These are phyloP conservation scores for Jackrogersella multiformis DNA, from an alignment of 495 filamentous ascomycete species.

Conservation along the genomic window DNA sequence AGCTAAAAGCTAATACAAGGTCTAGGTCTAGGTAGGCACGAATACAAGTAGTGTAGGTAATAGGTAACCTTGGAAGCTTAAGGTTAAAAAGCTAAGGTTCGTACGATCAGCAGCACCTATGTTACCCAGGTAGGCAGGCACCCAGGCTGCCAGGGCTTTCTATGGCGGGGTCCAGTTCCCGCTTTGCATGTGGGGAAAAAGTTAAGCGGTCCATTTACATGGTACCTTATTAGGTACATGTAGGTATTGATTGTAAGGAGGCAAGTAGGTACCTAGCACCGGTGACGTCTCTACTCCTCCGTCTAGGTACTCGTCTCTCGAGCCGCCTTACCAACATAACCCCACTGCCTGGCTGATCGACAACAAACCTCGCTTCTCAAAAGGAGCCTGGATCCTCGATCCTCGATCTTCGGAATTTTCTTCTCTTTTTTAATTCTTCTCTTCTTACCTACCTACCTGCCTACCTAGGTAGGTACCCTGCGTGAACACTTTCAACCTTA, in stretches of 20 bases:
- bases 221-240: no score
- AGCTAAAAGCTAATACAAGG: no score
- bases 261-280: conserved; percentile 6
- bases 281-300: conserved; percentile 32
- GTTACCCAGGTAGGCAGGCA: no score
- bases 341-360: conserved; percentile 36
- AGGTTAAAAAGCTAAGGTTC: conserved; percentile 12
- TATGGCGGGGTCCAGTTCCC: no score
- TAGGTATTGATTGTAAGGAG: no score
- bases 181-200: conserved; percentile 28
- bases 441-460: not conserved
- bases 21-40: no score
- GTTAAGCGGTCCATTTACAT: no score
- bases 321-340: conserved; percentile 18
- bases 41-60: no score
- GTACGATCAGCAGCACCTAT: not conserved
- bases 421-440: conserved; percentile 4
- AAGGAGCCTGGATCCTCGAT: conserved; percentile 32
- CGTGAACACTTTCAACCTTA: conserved; percentile 1
- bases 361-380: conserved; percentile 40
- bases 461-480: not conserved
- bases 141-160: no score
- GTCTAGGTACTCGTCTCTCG: conserved; percentile 12
- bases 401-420: conserved; percentile 5
- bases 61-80: not conserved